Evolutionary conservation across 345 rosid species (phyloP).

Genomic region (Theobroma cacao): DNA sequence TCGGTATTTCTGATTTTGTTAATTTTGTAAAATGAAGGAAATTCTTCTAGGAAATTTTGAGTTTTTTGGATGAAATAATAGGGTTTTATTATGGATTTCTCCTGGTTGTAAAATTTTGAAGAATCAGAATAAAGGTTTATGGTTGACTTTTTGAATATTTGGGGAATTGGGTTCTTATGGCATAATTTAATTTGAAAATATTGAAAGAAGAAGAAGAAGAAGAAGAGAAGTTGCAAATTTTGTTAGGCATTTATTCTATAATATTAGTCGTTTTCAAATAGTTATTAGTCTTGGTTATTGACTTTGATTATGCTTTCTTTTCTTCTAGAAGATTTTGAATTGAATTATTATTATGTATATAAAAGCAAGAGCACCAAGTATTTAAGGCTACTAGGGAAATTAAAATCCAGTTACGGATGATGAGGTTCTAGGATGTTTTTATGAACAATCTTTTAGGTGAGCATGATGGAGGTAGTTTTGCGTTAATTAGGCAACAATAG

Average conservation of each 20-base stretch:
- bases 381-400: neutral
- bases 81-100: slow-evolving; percentile 14
- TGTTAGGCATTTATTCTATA: neutral
- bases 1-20: slow-evolving; percentile 4
- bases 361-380: neutral
- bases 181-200: neutral
- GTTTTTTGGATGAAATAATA: neutral
- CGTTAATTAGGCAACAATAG: no score
- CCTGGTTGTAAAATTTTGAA: neutral
- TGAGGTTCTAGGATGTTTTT: neutral
- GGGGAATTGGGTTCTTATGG: neutral
- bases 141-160: slow-evolving; percentile 8
- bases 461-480: no score
- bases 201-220: neutral
- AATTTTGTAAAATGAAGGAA: neutral
- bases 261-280: neutral
- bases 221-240: slow-evolving; percentile 8
- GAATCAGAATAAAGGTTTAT: slow-evolving; percentile 12
- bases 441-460: neutral
- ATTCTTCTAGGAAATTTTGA: neutral
- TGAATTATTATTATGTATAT: neutral
- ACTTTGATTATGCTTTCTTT: slow-evolving; percentile 2
- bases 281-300: neutral
- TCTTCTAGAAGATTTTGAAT: slow-evolving; percentile 9
- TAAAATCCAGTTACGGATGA: neutral